A percentile compares a stretch with the other conserved stretches of the same genome.
These are phyloP conservation scores for Aspergillus sp. DNA, from an alignment of 2,329 filamentous ascomycete species.

Conservation along the genomic window DNA sequence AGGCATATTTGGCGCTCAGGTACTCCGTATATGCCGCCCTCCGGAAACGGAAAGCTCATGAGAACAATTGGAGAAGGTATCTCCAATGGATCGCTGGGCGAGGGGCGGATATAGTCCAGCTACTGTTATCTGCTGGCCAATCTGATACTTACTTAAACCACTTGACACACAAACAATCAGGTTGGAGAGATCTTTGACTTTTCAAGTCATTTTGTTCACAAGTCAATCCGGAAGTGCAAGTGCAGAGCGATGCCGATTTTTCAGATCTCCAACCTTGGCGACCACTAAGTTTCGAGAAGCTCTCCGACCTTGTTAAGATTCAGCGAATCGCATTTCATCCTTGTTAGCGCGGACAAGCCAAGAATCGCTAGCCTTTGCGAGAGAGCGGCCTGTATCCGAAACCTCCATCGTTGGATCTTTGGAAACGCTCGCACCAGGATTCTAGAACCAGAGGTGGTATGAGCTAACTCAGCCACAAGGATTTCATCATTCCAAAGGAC, in stretches of 20 bases:
- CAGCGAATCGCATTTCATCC: constrained; percentile 19
- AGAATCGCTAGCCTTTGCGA: constrained; percentile 14
- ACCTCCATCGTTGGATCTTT: constrained; percentile 23
- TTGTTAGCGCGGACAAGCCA: constrained; percentile 18
- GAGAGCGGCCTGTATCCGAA: constrained; percentile 12
- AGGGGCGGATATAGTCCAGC: neutral
- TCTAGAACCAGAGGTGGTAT: constrained; percentile 25
- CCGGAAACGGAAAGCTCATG: constrained; percentile 4
- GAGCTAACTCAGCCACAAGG: constrained; percentile 24
- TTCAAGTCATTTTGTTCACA: neutral
- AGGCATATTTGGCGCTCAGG: neutral
- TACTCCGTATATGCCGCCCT: constrained; percentile 5
- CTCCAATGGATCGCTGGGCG: neutral
- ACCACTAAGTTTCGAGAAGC: constrained; percentile 17
- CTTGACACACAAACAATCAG: neutral
- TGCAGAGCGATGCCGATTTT: constrained; percentile 7
- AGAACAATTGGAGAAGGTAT: neutral
- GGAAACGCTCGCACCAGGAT: constrained; percentile 10
- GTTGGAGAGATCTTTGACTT: too few species aligned
- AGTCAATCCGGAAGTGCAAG: constrained; percentile 15
- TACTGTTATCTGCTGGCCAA: neutral
- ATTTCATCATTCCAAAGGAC: neutral
- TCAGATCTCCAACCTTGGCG: constrained; percentile 27
- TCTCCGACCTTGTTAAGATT: constrained; percentile 18
- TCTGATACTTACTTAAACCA: neutral